These are phyloP conservation scores for Quercus tomentella DNA, from an alignment of 331 rosid genomes.

Conservation along the genomic window DNA sequence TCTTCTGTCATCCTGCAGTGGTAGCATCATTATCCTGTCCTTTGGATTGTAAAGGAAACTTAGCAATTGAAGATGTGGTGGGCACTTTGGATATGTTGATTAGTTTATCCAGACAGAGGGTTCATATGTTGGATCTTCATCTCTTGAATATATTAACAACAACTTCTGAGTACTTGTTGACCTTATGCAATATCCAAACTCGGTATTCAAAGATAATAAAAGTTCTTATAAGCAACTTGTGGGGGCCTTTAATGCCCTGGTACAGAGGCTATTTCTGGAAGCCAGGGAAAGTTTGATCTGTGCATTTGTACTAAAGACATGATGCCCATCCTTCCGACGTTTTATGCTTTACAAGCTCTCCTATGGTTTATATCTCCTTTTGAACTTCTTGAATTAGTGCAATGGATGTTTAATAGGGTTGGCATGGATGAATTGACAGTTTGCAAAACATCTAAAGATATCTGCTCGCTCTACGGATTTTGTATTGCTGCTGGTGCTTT, in stretches of 20 bases:
- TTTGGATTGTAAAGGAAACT: conserved; percentile 32
- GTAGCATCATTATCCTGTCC: conserved; percentile 49
- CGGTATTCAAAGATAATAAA: conserved; percentile 30
- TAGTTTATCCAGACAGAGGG: conserved; percentile 34
- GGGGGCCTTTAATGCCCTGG: conserved; percentile 42
- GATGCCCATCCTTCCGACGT: conserved; percentile 40
- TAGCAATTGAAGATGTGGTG: conserved; percentile 21
- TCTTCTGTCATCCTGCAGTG: conserved; percentile 63
- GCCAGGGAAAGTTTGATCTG: conserved; percentile 43
- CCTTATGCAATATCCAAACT: conserved; percentile 29
- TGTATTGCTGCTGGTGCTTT: conserved; percentile 78
- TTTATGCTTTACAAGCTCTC: conserved; percentile 49
- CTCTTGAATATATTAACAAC: conserved; percentile 52
- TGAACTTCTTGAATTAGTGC: conserved; percentile 69
- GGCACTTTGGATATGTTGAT: conserved; percentile 32
- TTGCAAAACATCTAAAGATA: conserved; percentile 16
- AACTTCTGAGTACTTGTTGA: conserved; percentile 50
- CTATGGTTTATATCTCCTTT: conserved; percentile 62
- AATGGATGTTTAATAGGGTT: conserved; percentile 59
- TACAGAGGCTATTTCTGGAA: conserved; percentile 44
- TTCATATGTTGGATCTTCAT: conserved; percentile 40
- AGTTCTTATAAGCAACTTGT: conserved; percentile 30
- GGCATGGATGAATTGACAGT: conserved; percentile 30
- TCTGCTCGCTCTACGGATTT: conserved; percentile 49
- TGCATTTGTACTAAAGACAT: conserved; percentile 35